Conservation (phyloP, 2,329 filamentous ascomycete genomes). For the Fusarium aywerte region DNA sequence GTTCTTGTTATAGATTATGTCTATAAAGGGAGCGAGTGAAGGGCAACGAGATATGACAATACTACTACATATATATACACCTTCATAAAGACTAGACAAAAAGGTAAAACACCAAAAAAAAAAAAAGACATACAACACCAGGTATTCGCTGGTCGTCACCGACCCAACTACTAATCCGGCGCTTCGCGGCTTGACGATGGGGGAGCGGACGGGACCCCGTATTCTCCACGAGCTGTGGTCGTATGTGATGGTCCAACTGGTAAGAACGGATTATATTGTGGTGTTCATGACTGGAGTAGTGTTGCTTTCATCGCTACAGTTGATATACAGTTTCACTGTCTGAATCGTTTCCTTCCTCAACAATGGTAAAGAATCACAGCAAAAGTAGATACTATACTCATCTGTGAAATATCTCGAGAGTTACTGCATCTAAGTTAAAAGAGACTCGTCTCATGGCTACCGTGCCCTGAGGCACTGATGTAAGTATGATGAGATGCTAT, state of each 20-base stretch:
- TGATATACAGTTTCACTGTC: too few relatives aligned
- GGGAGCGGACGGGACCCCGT: slow-evolving; percentile 43
- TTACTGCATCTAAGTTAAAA: background rate
- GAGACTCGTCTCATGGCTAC: background rate
- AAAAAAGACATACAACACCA: slow-evolving; percentile 38
- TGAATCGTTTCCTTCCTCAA: too few relatives aligned
- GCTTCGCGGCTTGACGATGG: slow-evolving; percentile 38
- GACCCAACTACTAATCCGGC: slow-evolving; percentile 43
- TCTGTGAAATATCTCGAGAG: too few relatives aligned
- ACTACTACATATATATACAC: background rate
- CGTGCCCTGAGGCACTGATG: background rate
- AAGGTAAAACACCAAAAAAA: slow-evolving; percentile 5
- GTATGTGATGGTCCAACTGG: slow-evolving; percentile 23
- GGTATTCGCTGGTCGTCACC: slow-evolving; percentile 41
- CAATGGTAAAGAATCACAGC: too few relatives aligned
- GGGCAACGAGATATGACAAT: background rate
- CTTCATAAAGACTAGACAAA: background rate
- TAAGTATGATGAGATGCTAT: background rate
- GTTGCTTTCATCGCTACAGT: too few relatives aligned
- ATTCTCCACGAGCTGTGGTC: slow-evolving; percentile 40
- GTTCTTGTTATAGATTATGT: background rate
- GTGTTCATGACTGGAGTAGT: background rate
- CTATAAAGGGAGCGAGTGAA: background rate
- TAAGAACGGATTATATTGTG: background rate
- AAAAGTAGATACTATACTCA: background rate